Evolutionary conservation across 2,329 filamentous ascomycete genomes (phyloP).

Genomic region (Colletotrichum aenigma): DNA sequence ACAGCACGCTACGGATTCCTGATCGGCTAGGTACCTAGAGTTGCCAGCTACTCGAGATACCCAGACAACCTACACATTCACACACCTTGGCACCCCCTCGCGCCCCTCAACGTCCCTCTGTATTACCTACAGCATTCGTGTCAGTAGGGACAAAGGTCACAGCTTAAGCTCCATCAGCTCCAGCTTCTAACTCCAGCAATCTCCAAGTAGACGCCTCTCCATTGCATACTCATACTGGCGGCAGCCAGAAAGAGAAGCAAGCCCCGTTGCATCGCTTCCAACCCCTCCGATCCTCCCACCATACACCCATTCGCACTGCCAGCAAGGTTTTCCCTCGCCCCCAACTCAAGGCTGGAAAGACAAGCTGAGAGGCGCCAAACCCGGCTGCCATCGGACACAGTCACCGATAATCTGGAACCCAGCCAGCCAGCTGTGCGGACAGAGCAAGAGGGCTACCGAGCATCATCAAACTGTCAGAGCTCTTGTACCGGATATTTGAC

Average conservation of each 20-base stretch:
- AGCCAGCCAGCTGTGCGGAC: not conserved
- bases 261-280: not conserved
- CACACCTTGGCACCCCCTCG: not conserved
- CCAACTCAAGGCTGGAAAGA: not conserved
- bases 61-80: not conserved
- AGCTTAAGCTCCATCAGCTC: not conserved
- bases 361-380: constrained; percentile 4
- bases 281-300: constrained; percentile 5
- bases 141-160: not conserved
- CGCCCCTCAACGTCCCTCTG: not conserved
- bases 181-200: not conserved
- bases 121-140: not conserved
- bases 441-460: not conserved
- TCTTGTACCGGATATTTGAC: not conserved
- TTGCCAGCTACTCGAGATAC: not conserved
- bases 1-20: not conserved
- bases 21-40: not conserved
- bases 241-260: not conserved
- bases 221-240: not conserved
- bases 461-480: not conserved
- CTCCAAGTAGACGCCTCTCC: not conserved
- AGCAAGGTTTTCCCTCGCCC: not conserved
- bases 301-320: not conserved
- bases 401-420: not conserved
- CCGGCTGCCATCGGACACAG: constrained; percentile 3